Base-by-base conservation (phyloP, 2,329 filamentous ascomycete species). In the Fusarium coicis region DNA sequence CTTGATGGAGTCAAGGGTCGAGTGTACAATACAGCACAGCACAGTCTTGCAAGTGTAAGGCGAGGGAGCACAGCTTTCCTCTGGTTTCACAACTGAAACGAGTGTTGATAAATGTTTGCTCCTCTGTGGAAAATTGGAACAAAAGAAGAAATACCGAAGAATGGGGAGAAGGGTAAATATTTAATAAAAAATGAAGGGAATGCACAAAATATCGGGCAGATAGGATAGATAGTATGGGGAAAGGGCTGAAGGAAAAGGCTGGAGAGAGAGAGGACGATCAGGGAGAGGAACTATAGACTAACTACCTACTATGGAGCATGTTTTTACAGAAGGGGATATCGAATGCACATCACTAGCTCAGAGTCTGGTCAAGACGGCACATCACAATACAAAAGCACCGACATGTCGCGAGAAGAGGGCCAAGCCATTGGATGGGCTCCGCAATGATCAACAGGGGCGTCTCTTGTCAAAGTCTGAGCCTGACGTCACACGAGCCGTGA, bases 1-100 rank as follows among this genome's bases (percentile, higher is more conserved):
- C 23, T 50, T 57, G 56, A 63, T 53, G 49, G 43, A 52, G 55
- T 57, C 49, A 62, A 55, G 28, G 21, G 32, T 62, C 28, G 37
- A 37, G 47, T 47, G 61, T 68, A 59, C 32, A 34, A 30, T 8
- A 34, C 36, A 37, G 36, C 19, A 47, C 44, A 47, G 23, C 8
- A 46, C 43, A 46, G 47, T 57, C n/a, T 47, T 36, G 55, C 34
- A 30, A 66, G 63, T 66, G 50, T 47, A 59, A 72, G 53, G 66
- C 47, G 62, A 74, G 74, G 75, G 69, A 77, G 75, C 75, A 68
- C 75, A 77, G 75, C 75, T 77, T 69, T 71, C 70, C 72, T 70
- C 43, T 47, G 50, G 75, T 76, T 70, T 56, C 64, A 76, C 74
- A 74, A 53, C 61, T 63, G 75, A 77, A 74, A 73, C 62, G 74